Conservation (phyloP, 1,284 basidiomycete genomes). For the Leucoagaricus sp. region DNA sequence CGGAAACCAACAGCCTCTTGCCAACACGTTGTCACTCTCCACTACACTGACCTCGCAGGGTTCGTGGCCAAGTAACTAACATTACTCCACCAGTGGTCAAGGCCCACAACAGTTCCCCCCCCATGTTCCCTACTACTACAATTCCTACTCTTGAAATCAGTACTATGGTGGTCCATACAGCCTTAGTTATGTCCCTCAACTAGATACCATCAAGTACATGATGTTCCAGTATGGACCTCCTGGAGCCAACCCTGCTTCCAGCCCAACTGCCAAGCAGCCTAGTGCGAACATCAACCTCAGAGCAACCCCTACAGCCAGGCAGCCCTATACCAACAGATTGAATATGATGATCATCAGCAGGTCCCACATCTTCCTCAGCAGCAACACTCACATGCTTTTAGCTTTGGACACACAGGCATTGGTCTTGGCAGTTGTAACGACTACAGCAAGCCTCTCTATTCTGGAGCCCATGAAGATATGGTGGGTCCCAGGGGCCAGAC, state of each 20-base stretch:
- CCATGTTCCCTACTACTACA: constrained; percentile 69
- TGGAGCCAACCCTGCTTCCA: no score
- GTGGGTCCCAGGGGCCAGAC: no score
- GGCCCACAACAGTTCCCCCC: constrained; percentile 64
- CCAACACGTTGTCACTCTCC: constrained; percentile 51
- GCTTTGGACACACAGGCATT: constrained; percentile 47
- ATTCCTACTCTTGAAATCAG: constrained; percentile 70
- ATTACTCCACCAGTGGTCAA: constrained; percentile 53
- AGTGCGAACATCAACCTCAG: no score
- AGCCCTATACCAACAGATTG: no score
- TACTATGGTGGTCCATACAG: no score
- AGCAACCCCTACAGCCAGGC: no score
- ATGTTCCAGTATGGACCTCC: no score
- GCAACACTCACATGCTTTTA: constrained; percentile 42
- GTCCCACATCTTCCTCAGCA: constrained; percentile 52
- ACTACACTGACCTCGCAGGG: constrained; percentile 55
- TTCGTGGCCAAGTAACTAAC: constrained; percentile 38
- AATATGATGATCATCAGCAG: constrained; percentile 65
- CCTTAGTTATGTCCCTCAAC: no score
- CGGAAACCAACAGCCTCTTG: constrained; percentile 50
- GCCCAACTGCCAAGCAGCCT: no score
- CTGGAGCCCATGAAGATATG: no score
- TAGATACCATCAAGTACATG: no score
- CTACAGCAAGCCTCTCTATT: no score
- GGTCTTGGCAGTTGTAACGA: constrained; percentile 56